Base-by-base conservation (phyloP, 176 grass and related monocot genomes). In the Luzula sylvatica region DNA sequence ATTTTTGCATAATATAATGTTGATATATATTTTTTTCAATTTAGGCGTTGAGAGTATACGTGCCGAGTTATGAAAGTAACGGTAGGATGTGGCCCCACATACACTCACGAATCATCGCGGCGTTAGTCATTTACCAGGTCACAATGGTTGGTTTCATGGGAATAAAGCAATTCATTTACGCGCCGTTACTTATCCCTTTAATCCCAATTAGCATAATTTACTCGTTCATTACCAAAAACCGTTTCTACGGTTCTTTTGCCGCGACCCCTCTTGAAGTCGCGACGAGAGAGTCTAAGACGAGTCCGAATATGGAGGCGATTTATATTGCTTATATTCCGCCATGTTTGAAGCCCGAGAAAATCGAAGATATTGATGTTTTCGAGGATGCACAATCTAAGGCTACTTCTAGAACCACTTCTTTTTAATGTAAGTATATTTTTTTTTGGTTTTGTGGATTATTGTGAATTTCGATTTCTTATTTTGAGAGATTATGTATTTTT, bases 61-160 rank as follows among this genome's bases (percentile, higher is more conserved):
- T 87, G 30, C 86, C 72, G 3, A 75, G 28, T 41, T 98, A 68
- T 0, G 93, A 98, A 78, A 87, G 93, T 75, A 75, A 87, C 0
- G 93, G 93, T 0, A 72, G 82, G 58, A 92, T 92, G 86, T 98
- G 93, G 93, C 86, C 93, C 18, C 93, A 98, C 82, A 83, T 98
- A 56, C 84, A 98, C 55, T 67, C 52, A 0, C 74, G 93, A 40
- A 78, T 98, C 42, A 14, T 92, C 8, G 60, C 69, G 7, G 46
- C 81, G 57, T 73, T 98, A 15, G 26, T 92, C 18, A 40, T 98
- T 38, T 98, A 90, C 53, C 93, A 98, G 65, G 20, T 8, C 17
- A 87, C 93, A 55, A 98, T 98, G 93, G 2, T 98, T 15, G 93
- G 93, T 22, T 63, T 66, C 56, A 72, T 98, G n/a, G 1, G 0